A percentile compares a stretch with the other conserved stretches of the same genome.
These are phyloP conservation scores for Chaetomiaceae sp. DNA, from an alignment of 2,329 filamentous ascomycete species.

Conservation along the genomic window DNA sequence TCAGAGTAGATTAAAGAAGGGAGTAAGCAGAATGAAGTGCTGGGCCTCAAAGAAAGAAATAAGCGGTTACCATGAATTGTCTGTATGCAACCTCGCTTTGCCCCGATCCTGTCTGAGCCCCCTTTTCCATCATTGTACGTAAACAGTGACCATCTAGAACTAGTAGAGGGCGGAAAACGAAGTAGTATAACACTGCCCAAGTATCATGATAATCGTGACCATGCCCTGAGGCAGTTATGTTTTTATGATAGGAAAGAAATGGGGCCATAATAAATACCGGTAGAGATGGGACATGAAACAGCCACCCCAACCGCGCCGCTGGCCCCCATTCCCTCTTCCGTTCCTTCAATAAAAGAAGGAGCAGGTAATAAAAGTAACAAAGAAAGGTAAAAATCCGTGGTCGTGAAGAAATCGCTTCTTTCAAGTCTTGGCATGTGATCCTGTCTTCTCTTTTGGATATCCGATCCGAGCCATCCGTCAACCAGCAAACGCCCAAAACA, in stretches of 20 bases:
- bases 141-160: background rate
- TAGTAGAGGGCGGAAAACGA: background rate
- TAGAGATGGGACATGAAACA: background rate
- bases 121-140: too few relatives aligned
- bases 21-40: too few relatives aligned
- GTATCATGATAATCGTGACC: background rate
- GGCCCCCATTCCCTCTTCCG: background rate
- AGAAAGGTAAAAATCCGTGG: background rate
- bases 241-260: background rate
- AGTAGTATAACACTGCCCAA: background rate
- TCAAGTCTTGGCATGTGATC: background rate
- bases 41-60: too few relatives aligned
- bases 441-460: slow-evolving; percentile 1
- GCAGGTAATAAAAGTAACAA: background rate
- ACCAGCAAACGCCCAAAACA: background rate
- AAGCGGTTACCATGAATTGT: too few relatives aligned
- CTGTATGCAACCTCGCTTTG: too few relatives aligned
- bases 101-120: too few relatives aligned
- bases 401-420: slow-evolving; percentile 9
- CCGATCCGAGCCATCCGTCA: slow-evolving; percentile 26
- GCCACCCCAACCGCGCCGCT: background rate
- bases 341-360: background rate
- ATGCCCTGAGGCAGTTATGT: slow-evolving; percentile 8
- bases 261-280: background rate
- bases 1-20: too few relatives aligned